Evolutionary conservation across 2,329 filamentous ascomycete genomes (phyloP), one percentile per base, ranked within the genome.

Genomic region (Calonectria multiphialidica): DNA sequence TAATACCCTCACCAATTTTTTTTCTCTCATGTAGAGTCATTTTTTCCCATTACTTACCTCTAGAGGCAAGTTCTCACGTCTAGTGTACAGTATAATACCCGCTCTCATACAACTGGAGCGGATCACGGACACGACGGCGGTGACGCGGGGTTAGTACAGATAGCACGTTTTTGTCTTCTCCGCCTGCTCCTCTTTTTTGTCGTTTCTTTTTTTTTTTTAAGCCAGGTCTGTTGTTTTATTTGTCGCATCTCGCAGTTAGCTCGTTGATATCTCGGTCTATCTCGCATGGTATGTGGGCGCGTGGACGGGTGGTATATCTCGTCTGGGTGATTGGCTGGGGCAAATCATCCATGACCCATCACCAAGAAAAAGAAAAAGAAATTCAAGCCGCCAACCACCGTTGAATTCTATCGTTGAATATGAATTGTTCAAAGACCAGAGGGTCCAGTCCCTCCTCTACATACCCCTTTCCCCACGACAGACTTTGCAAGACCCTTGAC

Each of bases 41-140:
- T 45, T 10, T 37, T 61, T 47, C 23, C 40, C 37, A 47, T 45
- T 35, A 18, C 57, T 35, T 62, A 42, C 62, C 55, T 55, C 64
- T 62, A 50, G 68, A 57, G 63, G 64, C 35, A 66, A 61, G 53
- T 59, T 55, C 42, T 67, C 50, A 16, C 37, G 40, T 62, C 30
- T 33, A 35, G 68, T 63, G 44, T 49, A 44, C 40, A 47, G 40
- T 37, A 21, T 21, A 45, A 40, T 47, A 71, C 63, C 63, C 68
- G 63, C 68, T 66, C 71, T 68, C 70, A 70, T 57, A 69, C 72
- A 74, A 78, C 75, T 78, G 76, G 76, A 72, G 76, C 77, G 74
- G 76, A 77, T 78, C 76, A 44, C 61, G 73, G 67, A 68, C 67
- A 66, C 37, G 73, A 63, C 62, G 75, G 66, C 35, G 57, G 47